Evolutionary conservation across 768 basidiomycete species (phyloP).

Genomic region (Boletus patriciae): DNA sequence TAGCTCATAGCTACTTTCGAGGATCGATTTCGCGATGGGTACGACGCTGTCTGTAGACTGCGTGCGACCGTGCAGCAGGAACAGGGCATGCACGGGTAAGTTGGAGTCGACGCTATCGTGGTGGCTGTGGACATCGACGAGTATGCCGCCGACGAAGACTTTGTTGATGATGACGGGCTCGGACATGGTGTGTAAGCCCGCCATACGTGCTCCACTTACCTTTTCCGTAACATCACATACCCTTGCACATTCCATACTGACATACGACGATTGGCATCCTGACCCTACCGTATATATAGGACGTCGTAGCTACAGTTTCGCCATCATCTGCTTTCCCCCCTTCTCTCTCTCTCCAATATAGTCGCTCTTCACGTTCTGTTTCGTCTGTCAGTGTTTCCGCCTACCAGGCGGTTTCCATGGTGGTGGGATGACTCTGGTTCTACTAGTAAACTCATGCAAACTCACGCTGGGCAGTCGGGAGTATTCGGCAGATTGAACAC

Average conservation of each 20-base stretch:
- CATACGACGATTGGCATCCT: too few species aligned
- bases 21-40: slow-evolving; percentile 20
- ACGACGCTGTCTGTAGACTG: slow-evolving; percentile 12
- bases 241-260: too few species aligned
- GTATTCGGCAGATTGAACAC: background rate
- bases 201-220: too few species aligned
- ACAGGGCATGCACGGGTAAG: slow-evolving; percentile 29
- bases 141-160: slow-evolving; percentile 28
- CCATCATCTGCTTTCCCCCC: too few species aligned
- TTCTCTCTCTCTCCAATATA: too few species aligned
- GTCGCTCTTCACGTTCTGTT: too few species aligned
- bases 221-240: too few species aligned
- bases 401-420: too few species aligned
- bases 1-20: slow-evolving; percentile 18
- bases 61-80: slow-evolving; percentile 31
- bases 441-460: background rate
- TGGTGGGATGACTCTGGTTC: background rate
- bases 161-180: slow-evolving; percentile 9
- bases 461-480: background rate
- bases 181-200: slow-evolving; percentile 15
- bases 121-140: slow-evolving; percentile 28
- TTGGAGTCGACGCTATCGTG: slow-evolving; percentile 8
- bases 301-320: too few species aligned
- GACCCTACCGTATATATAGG: too few species aligned
- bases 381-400: too few species aligned